Percentiles rank a stretch among this genome's conserved stretches.
Conservation (phyloP, 2,329 filamentous ascomycete genomes). For the Intubia oerlemansii region DNA sequence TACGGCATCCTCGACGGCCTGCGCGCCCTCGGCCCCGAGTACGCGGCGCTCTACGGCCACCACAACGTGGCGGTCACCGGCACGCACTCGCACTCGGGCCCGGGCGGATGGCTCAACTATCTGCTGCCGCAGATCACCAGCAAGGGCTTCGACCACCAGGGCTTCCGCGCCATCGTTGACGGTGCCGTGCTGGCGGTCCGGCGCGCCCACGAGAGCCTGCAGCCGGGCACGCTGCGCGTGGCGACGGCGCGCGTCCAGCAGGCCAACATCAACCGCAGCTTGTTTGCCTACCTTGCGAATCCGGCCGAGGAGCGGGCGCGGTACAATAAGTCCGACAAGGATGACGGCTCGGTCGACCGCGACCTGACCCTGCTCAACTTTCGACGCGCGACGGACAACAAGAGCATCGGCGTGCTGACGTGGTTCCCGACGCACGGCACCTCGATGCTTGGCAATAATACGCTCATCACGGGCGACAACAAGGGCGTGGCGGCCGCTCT, state of each 20-base stretch:
- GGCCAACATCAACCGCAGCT: conserved; percentile 66
- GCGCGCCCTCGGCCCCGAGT: conserved; percentile 43
- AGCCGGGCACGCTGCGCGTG: conserved; percentile 42
- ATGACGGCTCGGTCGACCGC: conserved; percentile 35
- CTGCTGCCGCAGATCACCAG: conserved; percentile 76
- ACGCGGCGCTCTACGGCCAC: conserved; percentile 45
- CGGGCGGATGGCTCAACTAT: conserved; percentile 84
- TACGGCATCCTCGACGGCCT: conserved; percentile 63
- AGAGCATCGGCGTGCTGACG: conserved; percentile 60
- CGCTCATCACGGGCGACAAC: conserved; percentile 80
- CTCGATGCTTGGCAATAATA: conserved; percentile 79
- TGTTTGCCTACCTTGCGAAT: conserved; percentile 70
- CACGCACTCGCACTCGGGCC: conserved; percentile 77
- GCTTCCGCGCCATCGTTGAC: conserved; percentile 70
- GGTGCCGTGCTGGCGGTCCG: conserved; percentile 62
- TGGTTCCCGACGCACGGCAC: conserved; percentile 89
- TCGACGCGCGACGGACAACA: conserved; percentile 45
- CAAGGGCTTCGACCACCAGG: conserved; percentile 66
- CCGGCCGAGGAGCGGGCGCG: conserved; percentile 46
- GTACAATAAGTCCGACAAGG: conserved; percentile 27
- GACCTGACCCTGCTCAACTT: conserved; percentile 61
- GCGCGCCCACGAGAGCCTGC: conserved; percentile 42
- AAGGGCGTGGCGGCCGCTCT: conserved; percentile 81
- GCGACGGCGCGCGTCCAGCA: conserved; percentile 38
- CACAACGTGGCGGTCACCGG: conserved; percentile 76